Evolutionary conservation across 2,329 filamentous ascomycete species (phyloP), one percentile per base, ranked within the genome.

Genomic region (Ceratocystis destructans): DNA sequence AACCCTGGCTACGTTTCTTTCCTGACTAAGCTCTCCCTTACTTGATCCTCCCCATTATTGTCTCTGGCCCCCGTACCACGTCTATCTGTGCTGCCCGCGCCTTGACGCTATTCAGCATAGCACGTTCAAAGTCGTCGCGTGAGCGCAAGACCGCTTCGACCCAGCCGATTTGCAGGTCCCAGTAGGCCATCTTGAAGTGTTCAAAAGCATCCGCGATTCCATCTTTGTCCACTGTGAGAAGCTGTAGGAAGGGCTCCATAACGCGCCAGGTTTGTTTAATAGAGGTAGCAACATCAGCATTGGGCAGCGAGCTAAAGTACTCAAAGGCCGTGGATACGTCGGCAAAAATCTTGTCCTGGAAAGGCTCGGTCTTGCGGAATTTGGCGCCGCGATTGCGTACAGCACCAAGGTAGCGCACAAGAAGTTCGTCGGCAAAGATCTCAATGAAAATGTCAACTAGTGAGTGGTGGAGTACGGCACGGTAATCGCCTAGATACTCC

Each of bases 151-250:
- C 93, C 5, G 89, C 88, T 79, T 99, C 95, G 6, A 99, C 91
- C 94, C 94, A 99, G 59, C 86, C 87, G 68, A 97, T 86, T 75
- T 95, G 90, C 73, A 97, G 79, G 76, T 99, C 94, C 89, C 93
- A 96, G 75, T 96, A 96, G 59, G 84, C 82, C 48, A 77, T 79
- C 80, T 96, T 97, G 78, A 99, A 93, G 4, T 79, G 78, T 71
- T 87, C 87, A 73, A 96, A 97, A 1, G 89, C 86, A 64, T 88
- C 84, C 17, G 90, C 85, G 0, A 96, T 80, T 28, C 79, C 80
- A 37, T 85, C 82, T 63, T 86, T 87, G 73, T 94, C 90, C 37
- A 87, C 85, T 2, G 85, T 85, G n/a, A 99, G 79, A 68, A 99
- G 77, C 61, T 85, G 82, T 22, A 95, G 80, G 72, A 99, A 91